These are phyloP conservation scores for Trichoderma aggressivum DNA, from an alignment of 2,329 filamentous ascomycete genomes.

Conservation along the genomic window DNA sequence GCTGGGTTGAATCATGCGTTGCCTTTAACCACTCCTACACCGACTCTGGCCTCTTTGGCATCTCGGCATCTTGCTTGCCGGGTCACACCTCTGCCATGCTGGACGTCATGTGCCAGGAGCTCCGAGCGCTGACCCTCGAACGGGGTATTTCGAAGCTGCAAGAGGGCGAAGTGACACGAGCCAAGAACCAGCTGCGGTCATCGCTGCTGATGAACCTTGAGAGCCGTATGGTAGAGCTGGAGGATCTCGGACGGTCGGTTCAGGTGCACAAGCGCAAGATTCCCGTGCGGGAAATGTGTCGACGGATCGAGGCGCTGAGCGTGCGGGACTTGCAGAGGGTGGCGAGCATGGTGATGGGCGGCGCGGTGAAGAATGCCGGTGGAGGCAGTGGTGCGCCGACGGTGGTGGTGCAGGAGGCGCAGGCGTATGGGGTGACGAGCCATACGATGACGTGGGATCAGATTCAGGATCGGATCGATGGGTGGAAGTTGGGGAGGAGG, in stretches of 20 bases:
- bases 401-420: slow-evolving; percentile 89
- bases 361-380: slow-evolving; percentile 70
- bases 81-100: slow-evolving; percentile 78
- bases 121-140: slow-evolving; percentile 73
- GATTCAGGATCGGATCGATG: slow-evolving; percentile 80
- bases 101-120: slow-evolving; percentile 90
- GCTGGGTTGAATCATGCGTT: slow-evolving; percentile 93
- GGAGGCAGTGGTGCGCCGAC: slow-evolving; percentile 83
- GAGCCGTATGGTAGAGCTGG: slow-evolving; percentile 93
- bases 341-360: slow-evolving; percentile 73
- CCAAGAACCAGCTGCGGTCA: slow-evolving; percentile 93
- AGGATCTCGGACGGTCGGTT: slow-evolving; percentile 90
- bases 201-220: slow-evolving; percentile 96
- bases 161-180: slow-evolving; percentile 76
- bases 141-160: slow-evolving; percentile 70
- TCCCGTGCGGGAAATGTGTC: slow-evolving; percentile 89
- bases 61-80: slow-evolving; percentile 81
- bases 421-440: slow-evolving; percentile 65
- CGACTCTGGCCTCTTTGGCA: slow-evolving; percentile 92
- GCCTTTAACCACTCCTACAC: slow-evolving; percentile 98
- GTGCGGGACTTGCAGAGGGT: slow-evolving; percentile 79
- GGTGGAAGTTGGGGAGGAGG: slow-evolving; percentile 73
- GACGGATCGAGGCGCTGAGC: slow-evolving; percentile 76
- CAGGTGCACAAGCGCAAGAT: slow-evolving; percentile 95
- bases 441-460: slow-evolving; percentile 78